A percentile compares a stretch with the other conserved stretches of the same genome.
Evolutionary conservation across 1,284 basidiomycete species (phyloP).

Genomic region (Cryptococcus sp.): DNA sequence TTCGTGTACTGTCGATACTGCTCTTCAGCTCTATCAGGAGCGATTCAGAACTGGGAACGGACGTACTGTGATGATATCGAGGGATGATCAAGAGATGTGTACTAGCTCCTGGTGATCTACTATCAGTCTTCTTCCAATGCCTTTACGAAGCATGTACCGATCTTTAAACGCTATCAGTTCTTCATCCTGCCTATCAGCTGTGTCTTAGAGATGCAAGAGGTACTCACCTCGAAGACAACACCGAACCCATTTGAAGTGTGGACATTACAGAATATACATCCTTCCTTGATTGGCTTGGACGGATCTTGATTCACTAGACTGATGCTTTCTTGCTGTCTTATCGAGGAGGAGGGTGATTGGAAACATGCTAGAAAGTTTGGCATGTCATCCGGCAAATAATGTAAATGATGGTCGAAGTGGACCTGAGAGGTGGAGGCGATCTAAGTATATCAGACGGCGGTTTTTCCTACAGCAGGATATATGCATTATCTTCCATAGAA

Average conservation of each 20-base stretch:
- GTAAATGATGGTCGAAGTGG: too few species aligned
- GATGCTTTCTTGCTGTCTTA: neutral
- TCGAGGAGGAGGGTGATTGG: neutral
- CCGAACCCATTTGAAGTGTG: slow-evolving; percentile 57
- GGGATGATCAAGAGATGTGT: slow-evolving; percentile 66
- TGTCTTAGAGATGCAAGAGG: neutral
- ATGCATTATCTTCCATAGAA: neutral
- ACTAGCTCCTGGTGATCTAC: slow-evolving; percentile 55
- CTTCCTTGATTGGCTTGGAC: slow-evolving; percentile 2
- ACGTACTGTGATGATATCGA: slow-evolving; percentile 57
- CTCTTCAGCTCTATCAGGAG: slow-evolving; percentile 23
- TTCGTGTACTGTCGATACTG: slow-evolving; percentile 54
- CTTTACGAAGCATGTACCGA: slow-evolving; percentile 33
- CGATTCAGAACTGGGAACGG: slow-evolving; percentile 1
- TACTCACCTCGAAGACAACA: slow-evolving; percentile 58
- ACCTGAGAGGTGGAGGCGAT: neutral
- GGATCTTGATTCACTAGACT: neutral
- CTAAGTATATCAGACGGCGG: neutral
- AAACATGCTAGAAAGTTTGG: neutral
- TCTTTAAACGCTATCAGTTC: slow-evolving; percentile 62
- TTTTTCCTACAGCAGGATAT: neutral
- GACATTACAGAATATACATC: slow-evolving; percentile 60
- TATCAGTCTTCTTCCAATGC: neutral
- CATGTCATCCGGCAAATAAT: too few species aligned
- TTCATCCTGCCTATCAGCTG: slow-evolving; percentile 51